Evolutionary conservation across 2,329 filamentous ascomycete genomes (phyloP), one percentile per base, ranked within the genome.

Genomic region (Camillea tinctor): DNA sequence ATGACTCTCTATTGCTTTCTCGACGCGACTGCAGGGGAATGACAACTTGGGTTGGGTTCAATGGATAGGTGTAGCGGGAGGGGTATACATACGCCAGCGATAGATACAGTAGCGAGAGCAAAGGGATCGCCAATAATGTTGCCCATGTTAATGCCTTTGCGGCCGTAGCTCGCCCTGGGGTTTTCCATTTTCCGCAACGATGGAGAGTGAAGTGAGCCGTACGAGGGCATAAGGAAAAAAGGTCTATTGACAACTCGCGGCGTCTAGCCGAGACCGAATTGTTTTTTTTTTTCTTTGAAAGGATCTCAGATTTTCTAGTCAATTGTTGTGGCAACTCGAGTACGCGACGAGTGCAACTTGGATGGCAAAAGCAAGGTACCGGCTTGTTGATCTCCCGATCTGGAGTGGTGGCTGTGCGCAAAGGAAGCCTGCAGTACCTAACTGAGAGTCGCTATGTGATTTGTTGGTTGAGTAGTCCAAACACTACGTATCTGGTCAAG

Each of bases 121-220:
- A 99, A 98, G 5, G 95, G 95, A 78, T 99, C 94, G 70, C 95
- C 95, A 63, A 97, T 84, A 70, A 99, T 93, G 78, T 97, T 96
- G 74, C 91, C 91, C 76, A 93, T 77, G 76, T 86, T 89, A 76
- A 97, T 88, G 69, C 80, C 79, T 72, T 75, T 81, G 72, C 78
- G 77, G 67, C 80, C 80, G 72, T 87, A 84, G 67, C 78, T 76
- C 64, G 71, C 79, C 73, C 85, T 82, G 67, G 84, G 84, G 74
- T 86, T 82, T 81, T 93, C 90, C 90, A 92, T 92, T 88, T 92
- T 93, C 78, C 80, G 82, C 72, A 92, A 80, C 68, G 90, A 93
- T 71, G 90, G 89, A 71, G 89, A 91, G 74, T 84, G 81, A 63
- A 88, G 78, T 67, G 88, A 90, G 75, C 86, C 87, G 88, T 91